These are phyloP conservation scores for Puya raimondii DNA, from an alignment of 176 grass and related monocot genomes.

Conservation along the genomic window DNA sequence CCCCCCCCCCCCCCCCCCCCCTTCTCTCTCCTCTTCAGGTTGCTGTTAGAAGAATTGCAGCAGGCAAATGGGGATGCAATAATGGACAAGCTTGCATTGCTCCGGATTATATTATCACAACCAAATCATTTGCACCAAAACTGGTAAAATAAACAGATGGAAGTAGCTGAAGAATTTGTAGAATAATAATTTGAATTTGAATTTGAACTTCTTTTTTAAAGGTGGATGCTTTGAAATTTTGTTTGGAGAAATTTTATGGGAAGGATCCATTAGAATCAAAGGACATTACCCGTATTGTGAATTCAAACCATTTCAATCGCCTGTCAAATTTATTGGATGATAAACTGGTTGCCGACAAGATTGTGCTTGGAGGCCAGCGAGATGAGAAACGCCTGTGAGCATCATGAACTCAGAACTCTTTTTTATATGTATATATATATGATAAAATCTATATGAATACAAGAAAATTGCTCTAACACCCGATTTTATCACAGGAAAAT, in stretches of 20 bases:
- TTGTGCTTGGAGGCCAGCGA: slow-evolving; percentile 53
- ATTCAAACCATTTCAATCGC: slow-evolving; percentile 48
- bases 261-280: slow-evolving; percentile 55
- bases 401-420: neutral
- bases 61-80: slow-evolving; percentile 96
- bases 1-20: slow-evolving; percentile 1
- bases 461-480: neutral
- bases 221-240: slow-evolving; percentile 57
- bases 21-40: no score
- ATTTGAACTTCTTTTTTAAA: slow-evolving; percentile 17
- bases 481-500: slow-evolving; percentile 49
- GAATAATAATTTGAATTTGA: neutral
- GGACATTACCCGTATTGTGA: slow-evolving; percentile 84
- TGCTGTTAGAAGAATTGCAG: slow-evolving; percentile 58
- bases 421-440: neutral
- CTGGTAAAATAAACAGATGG: slow-evolving; percentile 37
- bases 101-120: slow-evolving; percentile 90
- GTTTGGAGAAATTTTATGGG: slow-evolving; percentile 70
- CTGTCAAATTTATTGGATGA: slow-evolving; percentile 60
- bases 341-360: slow-evolving; percentile 46
- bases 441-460: neutral
- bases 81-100: slow-evolving; percentile 93
- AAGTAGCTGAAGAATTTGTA: neutral
- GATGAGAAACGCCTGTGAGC: slow-evolving; percentile 66
- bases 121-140: slow-evolving; percentile 71